phyloP scores from a whole-genome alignment of 1,139 yeast species.

The Magnusiomyces tetraspermus region DNA sequence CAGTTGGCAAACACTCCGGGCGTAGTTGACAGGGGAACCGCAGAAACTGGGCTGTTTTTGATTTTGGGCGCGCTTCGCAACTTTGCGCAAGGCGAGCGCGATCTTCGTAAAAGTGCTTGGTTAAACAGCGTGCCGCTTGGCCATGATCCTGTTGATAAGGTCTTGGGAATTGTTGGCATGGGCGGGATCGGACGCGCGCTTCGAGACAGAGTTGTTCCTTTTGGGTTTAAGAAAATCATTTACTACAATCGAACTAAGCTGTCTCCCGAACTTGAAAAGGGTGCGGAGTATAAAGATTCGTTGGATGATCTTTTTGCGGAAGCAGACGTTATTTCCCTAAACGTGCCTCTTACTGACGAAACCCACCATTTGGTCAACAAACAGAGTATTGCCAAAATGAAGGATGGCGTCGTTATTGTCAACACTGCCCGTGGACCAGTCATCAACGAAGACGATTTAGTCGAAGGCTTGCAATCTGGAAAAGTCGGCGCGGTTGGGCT shows the following conservation, averaged over 20 bases:
- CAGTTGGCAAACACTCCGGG: slow-evolving; percentile 61
- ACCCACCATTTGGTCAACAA: slow-evolving; percentile 50
- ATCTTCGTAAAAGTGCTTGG: slow-evolving; percentile 35
- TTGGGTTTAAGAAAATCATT: slow-evolving; percentile 51
- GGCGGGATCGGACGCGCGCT: slow-evolving; percentile 76
- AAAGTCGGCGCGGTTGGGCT: slow-evolving; percentile 65
- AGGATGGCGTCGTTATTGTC: slow-evolving; percentile 56
- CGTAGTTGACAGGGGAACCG: slow-evolving; percentile 68
- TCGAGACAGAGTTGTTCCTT: slow-evolving; percentile 53
- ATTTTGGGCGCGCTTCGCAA: slow-evolving; percentile 53
- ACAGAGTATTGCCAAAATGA: slow-evolving; percentile 48
- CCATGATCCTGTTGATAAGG: slow-evolving; percentile 52
- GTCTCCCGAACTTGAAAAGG: slow-evolving; percentile 43
- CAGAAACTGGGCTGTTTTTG: slow-evolving; percentile 58
- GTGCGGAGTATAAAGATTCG: slow-evolving; percentile 42
- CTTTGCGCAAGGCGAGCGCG: slow-evolving; percentile 36
- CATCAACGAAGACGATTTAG: slow-evolving; percentile 63
- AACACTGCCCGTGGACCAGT: slow-evolving; percentile 63
- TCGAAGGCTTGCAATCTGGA: slow-evolving; percentile 58
- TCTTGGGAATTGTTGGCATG: slow-evolving; percentile 67
- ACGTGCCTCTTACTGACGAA: slow-evolving; percentile 49
- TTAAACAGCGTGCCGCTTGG: slow-evolving; percentile 29
- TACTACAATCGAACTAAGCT: slow-evolving; percentile 57
- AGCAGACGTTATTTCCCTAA: slow-evolving; percentile 53
- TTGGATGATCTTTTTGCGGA: slow-evolving; percentile 47